phyloP scores from a whole-genome alignment of 2,329 filamentous ascomycete genomes.

The Escovopsis sp. region DNA sequence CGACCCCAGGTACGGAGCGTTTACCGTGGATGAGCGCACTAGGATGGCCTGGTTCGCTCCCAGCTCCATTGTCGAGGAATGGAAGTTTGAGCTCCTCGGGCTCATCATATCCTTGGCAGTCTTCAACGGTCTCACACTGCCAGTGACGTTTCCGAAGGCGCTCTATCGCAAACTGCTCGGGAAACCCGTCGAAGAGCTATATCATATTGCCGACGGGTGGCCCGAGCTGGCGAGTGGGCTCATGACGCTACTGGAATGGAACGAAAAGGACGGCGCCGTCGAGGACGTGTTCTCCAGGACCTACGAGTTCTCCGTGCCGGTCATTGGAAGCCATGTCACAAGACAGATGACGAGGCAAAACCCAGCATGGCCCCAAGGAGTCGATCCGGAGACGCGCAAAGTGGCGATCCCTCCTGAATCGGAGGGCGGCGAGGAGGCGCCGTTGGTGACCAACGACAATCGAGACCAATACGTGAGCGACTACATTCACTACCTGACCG shows the following conservation, averaged over 20 bases:
- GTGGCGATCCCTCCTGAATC: slow-evolving; percentile 2
- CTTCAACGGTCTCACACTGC: slow-evolving; percentile 85
- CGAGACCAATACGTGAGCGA: slow-evolving; percentile 65
- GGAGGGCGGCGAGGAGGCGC: slow-evolving; percentile 32
- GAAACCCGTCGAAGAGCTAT: slow-evolving; percentile 51
- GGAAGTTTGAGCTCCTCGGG: slow-evolving; percentile 84
- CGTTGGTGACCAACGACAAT: slow-evolving; percentile 69
- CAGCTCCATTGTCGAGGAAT: slow-evolving; percentile 63
- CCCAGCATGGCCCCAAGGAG: slow-evolving; percentile 40
- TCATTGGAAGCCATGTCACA: slow-evolving; percentile 42
- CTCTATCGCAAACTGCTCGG: slow-evolving; percentile 71
- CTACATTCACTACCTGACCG: slow-evolving; percentile 72
- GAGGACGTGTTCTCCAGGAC: slow-evolving; percentile 71
- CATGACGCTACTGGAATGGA: slow-evolving; percentile 59
- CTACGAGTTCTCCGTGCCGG: slow-evolving; percentile 64
- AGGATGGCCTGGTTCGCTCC: slow-evolving; percentile 82
- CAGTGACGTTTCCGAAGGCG: slow-evolving; percentile 72
- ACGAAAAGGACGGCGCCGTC: slow-evolving; percentile 57
- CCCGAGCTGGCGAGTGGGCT: slow-evolving; percentile 65
- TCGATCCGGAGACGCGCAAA: slow-evolving; percentile 13
- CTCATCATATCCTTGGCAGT: slow-evolving; percentile 78
- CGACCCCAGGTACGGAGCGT: slow-evolving; percentile 63
- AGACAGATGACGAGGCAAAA: slow-evolving; percentile 35
- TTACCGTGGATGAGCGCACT: slow-evolving; percentile 61
- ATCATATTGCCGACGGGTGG: slow-evolving; percentile 80